Percentiles rank a stretch among this genome's conserved stretches.
Conservation (phyloP, 331 rosid genomes). For the Rhamnella rubrinervis region DNA sequence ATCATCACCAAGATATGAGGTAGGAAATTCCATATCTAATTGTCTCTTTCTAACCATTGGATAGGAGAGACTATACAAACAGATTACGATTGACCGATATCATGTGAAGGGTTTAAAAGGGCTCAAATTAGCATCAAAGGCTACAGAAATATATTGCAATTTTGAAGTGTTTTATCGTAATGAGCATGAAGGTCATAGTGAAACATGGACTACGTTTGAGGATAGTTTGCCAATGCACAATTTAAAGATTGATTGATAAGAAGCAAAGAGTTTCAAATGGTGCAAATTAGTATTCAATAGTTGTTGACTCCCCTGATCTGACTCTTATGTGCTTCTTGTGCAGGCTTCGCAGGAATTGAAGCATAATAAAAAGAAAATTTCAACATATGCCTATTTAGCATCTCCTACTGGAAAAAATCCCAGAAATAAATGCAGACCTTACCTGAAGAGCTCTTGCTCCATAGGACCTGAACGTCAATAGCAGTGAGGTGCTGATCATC, state of each 20-base stretch:
- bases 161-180: too few species aligned
- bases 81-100: too few species aligned
- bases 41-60: neutral
- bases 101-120: neutral
- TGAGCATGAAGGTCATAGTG: neutral
- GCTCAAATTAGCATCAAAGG: neutral
- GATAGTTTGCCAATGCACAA: neutral
- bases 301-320: too few species aligned
- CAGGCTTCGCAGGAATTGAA: too few species aligned
- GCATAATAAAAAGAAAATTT: too few species aligned
- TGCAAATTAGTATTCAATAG: neutral
- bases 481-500: conserved; percentile 64
- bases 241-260: neutral
- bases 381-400: too few species aligned
- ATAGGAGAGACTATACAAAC: too few species aligned
- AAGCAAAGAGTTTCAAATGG: neutral
- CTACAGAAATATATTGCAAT: too few species aligned
- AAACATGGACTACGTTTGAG: neutral
- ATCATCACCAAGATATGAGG: neutral
- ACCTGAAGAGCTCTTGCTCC: conserved; percentile 69
- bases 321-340: too few species aligned
- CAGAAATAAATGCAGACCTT: conserved; percentile 22
- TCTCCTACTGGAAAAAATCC: neutral
- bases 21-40: neutral
- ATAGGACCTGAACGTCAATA: conserved; percentile 57